Conservation (phyloP, 345 rosid species). For the Orychophragmus violaceus region DNA sequence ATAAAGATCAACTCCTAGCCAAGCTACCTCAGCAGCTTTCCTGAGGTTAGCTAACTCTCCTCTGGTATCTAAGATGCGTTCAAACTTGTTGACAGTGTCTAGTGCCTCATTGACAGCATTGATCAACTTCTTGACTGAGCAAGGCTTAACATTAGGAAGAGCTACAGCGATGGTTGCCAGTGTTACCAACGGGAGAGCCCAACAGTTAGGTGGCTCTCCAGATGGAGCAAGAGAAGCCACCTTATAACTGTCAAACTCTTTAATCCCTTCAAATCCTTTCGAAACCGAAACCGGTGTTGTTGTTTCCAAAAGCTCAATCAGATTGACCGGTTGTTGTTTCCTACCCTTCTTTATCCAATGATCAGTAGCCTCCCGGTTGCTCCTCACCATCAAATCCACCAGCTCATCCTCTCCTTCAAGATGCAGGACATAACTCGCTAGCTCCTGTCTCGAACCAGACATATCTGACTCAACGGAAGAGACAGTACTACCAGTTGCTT, state of each 20-base stretch:
- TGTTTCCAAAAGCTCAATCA: constrained; percentile 3
- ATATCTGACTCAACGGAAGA: constrained; percentile 34
- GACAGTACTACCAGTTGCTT: constrained; percentile 16
- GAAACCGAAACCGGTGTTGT: background rate
- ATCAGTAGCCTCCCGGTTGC: constrained; percentile 37
- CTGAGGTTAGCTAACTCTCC: constrained; percentile 37
- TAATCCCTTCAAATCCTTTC: constrained; percentile 5
- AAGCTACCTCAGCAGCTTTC: constrained; percentile 56
- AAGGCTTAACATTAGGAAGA: constrained; percentile 41
- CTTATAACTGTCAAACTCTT: constrained; percentile 36
- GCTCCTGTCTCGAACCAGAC: constrained; percentile 37
- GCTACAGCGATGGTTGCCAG: constrained; percentile 64
- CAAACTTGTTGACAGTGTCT: constrained; percentile 44
- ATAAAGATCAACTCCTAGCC: constrained; percentile 63
- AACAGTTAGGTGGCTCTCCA: constrained; percentile 65
- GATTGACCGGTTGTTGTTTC: constrained; percentile 26
- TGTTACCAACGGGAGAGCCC: constrained; percentile 82
- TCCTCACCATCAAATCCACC: constrained; percentile 47
- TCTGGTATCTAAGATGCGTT: constrained; percentile 29
- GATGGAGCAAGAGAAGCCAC: constrained; percentile 44
- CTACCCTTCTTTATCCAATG: constrained; percentile 53
- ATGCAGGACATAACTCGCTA: constrained; percentile 61
- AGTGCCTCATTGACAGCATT: constrained; percentile 56
- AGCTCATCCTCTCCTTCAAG: constrained; percentile 81
- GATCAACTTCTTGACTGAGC: constrained; percentile 34